Evolutionary conservation across 192 early-diverging fungal species (phyloP).

Genomic region (Entomortierella beljakovae): DNA sequence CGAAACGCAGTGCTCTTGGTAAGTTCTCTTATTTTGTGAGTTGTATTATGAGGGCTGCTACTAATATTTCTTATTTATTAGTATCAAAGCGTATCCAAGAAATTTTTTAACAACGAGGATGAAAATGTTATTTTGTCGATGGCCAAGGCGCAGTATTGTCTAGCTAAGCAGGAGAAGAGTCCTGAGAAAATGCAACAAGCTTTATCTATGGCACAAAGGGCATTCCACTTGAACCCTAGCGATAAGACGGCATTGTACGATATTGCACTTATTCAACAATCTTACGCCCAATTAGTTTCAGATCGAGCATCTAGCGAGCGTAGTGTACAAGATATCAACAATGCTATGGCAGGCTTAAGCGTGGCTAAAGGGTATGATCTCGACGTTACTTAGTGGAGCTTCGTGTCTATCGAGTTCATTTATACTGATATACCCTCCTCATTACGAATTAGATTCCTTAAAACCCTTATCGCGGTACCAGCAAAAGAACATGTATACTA

Average conservation of each 20-base stretch:
- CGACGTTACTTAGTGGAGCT: slow-evolving; percentile 5
- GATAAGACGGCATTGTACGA: slow-evolving; percentile 73
- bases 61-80: slow-evolving; percentile 25
- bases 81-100: slow-evolving; percentile 74
- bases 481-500: slow-evolving; percentile 62
- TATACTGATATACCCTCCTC: slow-evolving; percentile 4
- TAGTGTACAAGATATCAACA: slow-evolving; percentile 65
- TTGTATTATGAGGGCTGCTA: neutral
- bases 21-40: slow-evolving; percentile 12
- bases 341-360: slow-evolving; percentile 70
- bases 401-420: neutral
- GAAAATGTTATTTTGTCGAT: slow-evolving; percentile 64
- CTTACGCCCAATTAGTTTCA: slow-evolving; percentile 81
- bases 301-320: slow-evolving; percentile 75
- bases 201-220: slow-evolving; percentile 62
- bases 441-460: slow-evolving; percentile 33
- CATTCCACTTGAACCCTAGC: slow-evolving; percentile 59
- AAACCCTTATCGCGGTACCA: slow-evolving; percentile 58
- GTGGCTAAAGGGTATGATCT: slow-evolving; percentile 46
- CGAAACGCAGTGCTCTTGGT: slow-evolving; percentile 81
- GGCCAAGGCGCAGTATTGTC: slow-evolving; percentile 67
- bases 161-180: slow-evolving; percentile 74
- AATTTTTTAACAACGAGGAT: slow-evolving; percentile 63
- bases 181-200: slow-evolving; percentile 69
- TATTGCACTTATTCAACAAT: slow-evolving; percentile 87